These are phyloP conservation scores for Aspergillus ochraceus DNA, from an alignment of 2,329 filamentous ascomycete species.

Conservation along the genomic window DNA sequence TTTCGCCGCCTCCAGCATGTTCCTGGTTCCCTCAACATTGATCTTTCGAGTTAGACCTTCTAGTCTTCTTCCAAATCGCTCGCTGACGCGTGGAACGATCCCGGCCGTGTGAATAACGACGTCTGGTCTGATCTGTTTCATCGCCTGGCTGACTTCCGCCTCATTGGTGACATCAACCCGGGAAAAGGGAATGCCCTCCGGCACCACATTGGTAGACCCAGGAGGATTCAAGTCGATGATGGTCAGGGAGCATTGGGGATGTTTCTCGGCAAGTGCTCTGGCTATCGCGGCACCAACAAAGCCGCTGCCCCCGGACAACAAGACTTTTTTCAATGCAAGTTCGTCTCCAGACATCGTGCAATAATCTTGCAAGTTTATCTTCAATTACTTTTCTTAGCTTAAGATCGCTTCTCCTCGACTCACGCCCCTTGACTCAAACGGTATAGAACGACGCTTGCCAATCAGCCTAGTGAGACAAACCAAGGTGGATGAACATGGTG, in stretches of 20 bases:
- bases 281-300: constrained; percentile 43
- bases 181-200: constrained; percentile 25
- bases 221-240: constrained; percentile 38
- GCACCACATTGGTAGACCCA: constrained; percentile 28
- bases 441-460: not conserved
- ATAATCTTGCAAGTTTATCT: not conserved
- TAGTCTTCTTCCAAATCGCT: constrained; percentile 37
- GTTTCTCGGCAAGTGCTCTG: constrained; percentile 37
- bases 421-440: not conserved
- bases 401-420: not conserved
- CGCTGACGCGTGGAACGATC: constrained; percentile 40
- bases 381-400: not conserved
- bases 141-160: constrained; percentile 28
- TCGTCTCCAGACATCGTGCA: constrained; percentile 13
- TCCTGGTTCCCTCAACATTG: constrained; percentile 57
- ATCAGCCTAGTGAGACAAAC: not conserved
- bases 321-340: constrained; percentile 23
- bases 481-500: not conserved
- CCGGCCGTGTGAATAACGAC: constrained; percentile 57
- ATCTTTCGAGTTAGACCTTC: constrained; percentile 47
- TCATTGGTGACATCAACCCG: constrained; percentile 36
- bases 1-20: constrained; percentile 51
- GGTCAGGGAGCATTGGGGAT: constrained; percentile 37
- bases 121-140: constrained; percentile 46
- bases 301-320: constrained; percentile 41